These are phyloP conservation scores for Podaxis pistillaris DNA, from an alignment of 768 basidiomycete genomes.

Conservation along the genomic window DNA sequence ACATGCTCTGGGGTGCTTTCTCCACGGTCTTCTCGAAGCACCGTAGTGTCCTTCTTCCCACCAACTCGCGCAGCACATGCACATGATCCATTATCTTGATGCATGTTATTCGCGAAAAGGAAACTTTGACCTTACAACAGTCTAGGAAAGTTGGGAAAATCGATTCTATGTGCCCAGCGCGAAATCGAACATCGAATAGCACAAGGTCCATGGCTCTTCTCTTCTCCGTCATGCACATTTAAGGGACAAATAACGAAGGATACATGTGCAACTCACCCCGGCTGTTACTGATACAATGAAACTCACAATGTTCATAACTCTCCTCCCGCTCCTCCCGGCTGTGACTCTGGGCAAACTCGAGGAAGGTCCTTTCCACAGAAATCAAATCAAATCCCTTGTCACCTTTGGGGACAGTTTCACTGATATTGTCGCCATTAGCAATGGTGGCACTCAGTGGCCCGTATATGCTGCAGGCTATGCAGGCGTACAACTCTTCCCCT, in stretches of 20 bases:
- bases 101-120: neutral
- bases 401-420: constrained; percentile 71
- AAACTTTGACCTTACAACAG: too few relatives aligned
- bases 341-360: neutral
- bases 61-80: neutral
- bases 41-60: neutral
- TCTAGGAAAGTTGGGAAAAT: neutral
- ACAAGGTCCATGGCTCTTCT: too few relatives aligned
- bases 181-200: neutral
- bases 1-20: neutral
- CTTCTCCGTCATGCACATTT: too few relatives aligned
- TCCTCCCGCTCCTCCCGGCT: neutral
- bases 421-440: constrained; percentile 39
- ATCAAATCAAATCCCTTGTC: constrained; percentile 62
- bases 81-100: neutral
- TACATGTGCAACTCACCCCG: neutral
- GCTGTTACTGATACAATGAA: neutral
- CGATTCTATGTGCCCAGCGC: neutral
- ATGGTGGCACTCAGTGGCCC: constrained; percentile 57
- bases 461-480: constrained; percentile 58
- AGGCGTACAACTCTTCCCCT: constrained; percentile 50
- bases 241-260: neutral
- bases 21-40: neutral
- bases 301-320: neutral
- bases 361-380: constrained; percentile 18